Conservation (phyloP, 495 filamentous ascomycete genomes). For the Staphylotrichum longicolle region DNA sequence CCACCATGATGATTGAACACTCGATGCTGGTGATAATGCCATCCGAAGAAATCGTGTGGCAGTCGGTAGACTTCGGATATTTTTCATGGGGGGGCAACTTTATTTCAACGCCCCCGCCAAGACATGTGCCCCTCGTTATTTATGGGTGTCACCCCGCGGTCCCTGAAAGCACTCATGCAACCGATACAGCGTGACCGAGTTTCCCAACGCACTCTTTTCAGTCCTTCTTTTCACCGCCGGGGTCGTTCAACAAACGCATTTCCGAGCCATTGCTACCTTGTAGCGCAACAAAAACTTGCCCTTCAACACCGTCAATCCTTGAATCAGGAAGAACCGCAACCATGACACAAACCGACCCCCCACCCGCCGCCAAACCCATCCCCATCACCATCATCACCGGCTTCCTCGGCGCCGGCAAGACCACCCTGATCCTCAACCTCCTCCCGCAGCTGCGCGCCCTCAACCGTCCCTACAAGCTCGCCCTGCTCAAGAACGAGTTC, state of each 20-base stretch:
- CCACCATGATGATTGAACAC: no score
- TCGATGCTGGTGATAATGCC: not conserved
- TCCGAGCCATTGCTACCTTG: no score
- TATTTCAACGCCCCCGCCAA: constrained; percentile 18
- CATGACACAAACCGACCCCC: constrained; percentile 12
- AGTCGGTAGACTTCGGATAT: not conserved
- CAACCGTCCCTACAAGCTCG: constrained; percentile 70
- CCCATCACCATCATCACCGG: constrained; percentile 94
- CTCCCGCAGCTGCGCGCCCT: constrained; percentile 73
- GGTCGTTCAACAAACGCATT: not conserved
- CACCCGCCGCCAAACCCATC: constrained; percentile 49
- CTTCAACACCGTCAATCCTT: not conserved
- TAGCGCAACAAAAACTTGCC: no score
- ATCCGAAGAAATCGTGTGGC: not conserved
- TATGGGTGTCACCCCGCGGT: constrained; percentile 4
- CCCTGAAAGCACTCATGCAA: not conserved
- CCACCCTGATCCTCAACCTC: constrained; percentile 85
- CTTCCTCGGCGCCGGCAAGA: constrained; percentile 93
- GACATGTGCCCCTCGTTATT: constrained; percentile 10
- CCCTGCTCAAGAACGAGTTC: constrained; percentile 98
- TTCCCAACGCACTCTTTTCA: not conserved
- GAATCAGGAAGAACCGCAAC: not conserved
- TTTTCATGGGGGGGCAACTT: constrained; percentile 6
- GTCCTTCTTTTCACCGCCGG: not conserved
- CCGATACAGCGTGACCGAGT: no score